Evolutionary conservation across 202 grass and related monocot species (phyloP), one percentile per base, ranked within the genome.

Genomic region (Schoenoplectus triqueter): DNA sequence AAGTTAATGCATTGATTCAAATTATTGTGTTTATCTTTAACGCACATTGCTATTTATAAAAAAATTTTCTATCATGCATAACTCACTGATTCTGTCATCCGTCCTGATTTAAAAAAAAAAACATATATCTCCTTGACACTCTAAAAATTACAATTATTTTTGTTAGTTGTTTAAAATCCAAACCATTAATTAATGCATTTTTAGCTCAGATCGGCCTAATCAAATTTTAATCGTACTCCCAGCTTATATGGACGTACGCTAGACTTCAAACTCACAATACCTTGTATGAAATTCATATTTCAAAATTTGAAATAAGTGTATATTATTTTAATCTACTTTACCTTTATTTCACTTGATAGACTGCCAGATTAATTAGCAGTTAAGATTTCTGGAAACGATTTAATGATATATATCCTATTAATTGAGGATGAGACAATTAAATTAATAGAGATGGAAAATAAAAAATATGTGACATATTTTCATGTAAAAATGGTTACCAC

Each of bases 1-100:
- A 70, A 70, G 13, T 70, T 13, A 70, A 70, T 11, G 67, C 5
- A 14, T 31, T 15, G 3, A 15, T 21, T 6, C 41, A 68, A 51
- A 73, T 10, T 22, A 50, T 73, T 73, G 31, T 31, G 31, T 31
- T 31, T 31, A 31, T 31, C 31, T 31, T 31, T 31, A 31, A 31
- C 31, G 31, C 31, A 31, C 31, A 31, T 31, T 31, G 31, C 31
- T 31, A 31, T 31, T 31, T 31, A 31, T 31, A 31, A 31, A 31
- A 31, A 31, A 31, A 31, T 31, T 31, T 31, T 31, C 1, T 31
- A 77, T 56, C 73, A 77, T 14, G 73, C 21, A 77, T 77, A 77
- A 50, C 13, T 77, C 50, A 77, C 50, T n/a, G 21, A 2, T 31
- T 13, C 21, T 77, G 73, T 73, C 70, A 73, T 10, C n/a, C n/a